phyloP scores from a whole-genome alignment of 768 basidiomycete genomes.

The Boletus subcaerulescens region DNA sequence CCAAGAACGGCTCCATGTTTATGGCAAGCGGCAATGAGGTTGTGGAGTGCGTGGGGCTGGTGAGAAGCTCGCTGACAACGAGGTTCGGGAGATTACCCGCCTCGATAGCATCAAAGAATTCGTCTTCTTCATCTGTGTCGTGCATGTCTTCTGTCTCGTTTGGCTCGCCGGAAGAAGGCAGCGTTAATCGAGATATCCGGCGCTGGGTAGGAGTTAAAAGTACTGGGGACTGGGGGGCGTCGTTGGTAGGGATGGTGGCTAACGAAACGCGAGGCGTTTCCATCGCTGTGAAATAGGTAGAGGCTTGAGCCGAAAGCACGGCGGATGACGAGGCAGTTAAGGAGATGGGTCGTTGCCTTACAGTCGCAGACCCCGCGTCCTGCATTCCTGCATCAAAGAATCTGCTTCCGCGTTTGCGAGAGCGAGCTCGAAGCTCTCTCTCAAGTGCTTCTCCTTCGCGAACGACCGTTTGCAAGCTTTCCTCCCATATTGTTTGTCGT shows the following conservation, averaged over 20 bases:
- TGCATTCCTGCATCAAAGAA: constrained; percentile 42
- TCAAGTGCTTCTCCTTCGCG: constrained; percentile 84
- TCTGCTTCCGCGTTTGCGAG: constrained; percentile 56
- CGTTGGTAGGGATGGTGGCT: not conserved
- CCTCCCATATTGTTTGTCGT: constrained; percentile 79
- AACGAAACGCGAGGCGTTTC: constrained; percentile 19
- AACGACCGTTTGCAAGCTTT: constrained; percentile 83
- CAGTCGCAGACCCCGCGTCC: constrained; percentile 16
- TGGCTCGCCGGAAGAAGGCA: constrained; percentile 11
- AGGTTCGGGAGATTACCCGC: constrained; percentile 74
- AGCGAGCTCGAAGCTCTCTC: constrained; percentile 64
- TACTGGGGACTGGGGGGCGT: constrained; percentile 9
- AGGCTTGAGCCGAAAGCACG: constrained; percentile 16
- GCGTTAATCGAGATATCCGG: constrained; percentile 11
- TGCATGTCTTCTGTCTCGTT: constrained; percentile 34
- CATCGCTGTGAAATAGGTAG: constrained; percentile 22
- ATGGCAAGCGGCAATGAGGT: constrained; percentile 34
- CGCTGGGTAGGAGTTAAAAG: constrained; percentile 25
- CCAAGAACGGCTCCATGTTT: constrained; percentile 52
- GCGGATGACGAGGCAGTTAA: constrained; percentile 4
- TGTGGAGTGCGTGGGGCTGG: constrained; percentile 39
- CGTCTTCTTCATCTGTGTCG: constrained; percentile 84
- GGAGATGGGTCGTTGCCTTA: constrained; percentile 23
- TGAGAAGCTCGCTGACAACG: constrained; percentile 62
- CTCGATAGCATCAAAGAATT: constrained; percentile 98